Conservation (phyloP, 768 basidiomycete genomes). For the Amanita muscaria region DNA sequence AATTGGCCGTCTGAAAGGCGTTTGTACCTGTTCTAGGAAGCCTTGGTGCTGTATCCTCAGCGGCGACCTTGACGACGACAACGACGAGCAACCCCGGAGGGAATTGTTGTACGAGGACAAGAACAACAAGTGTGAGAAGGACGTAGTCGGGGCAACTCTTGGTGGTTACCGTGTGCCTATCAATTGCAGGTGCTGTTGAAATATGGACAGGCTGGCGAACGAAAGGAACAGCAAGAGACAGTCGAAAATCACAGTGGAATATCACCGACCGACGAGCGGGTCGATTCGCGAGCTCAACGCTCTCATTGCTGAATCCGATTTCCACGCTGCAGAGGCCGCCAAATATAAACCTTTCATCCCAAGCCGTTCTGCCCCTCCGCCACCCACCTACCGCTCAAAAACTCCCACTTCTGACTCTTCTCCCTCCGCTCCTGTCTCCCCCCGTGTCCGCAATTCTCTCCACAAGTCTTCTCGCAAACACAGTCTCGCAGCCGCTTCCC, state of each 20-base stretch:
- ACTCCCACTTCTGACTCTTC: slow-evolving; percentile 36
- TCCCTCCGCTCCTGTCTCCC: slow-evolving; percentile 21
- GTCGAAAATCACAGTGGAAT: slow-evolving; percentile 67
- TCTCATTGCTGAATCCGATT: slow-evolving; percentile 52
- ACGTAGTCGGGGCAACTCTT: too few species aligned
- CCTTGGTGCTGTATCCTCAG: too few species aligned
- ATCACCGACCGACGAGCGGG: slow-evolving; percentile 65
- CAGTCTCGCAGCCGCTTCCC: slow-evolving; percentile 33
- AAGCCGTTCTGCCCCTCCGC: slow-evolving; percentile 30
- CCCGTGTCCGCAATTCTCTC: slow-evolving; percentile 44
- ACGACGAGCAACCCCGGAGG: too few species aligned
- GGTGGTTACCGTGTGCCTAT: too few species aligned
- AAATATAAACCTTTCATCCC: slow-evolving; percentile 28
- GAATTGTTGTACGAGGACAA: too few species aligned
- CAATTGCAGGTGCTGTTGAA: too few species aligned
- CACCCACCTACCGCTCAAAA: slow-evolving; percentile 33
- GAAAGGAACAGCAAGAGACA: slow-evolving; percentile 38
- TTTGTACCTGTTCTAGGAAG: too few species aligned
- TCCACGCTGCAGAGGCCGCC: slow-evolving; percentile 45
- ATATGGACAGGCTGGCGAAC: slow-evolving; percentile 41
- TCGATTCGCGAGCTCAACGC: slow-evolving; percentile 73
- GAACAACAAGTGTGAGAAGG: too few species aligned
- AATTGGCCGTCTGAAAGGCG: too few species aligned
- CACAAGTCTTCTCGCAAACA: slow-evolving; percentile 54
- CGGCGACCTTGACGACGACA: too few species aligned